Conservation (phyloP, 768 basidiomycete species). For the Cyclocybe aegerita region DNA sequence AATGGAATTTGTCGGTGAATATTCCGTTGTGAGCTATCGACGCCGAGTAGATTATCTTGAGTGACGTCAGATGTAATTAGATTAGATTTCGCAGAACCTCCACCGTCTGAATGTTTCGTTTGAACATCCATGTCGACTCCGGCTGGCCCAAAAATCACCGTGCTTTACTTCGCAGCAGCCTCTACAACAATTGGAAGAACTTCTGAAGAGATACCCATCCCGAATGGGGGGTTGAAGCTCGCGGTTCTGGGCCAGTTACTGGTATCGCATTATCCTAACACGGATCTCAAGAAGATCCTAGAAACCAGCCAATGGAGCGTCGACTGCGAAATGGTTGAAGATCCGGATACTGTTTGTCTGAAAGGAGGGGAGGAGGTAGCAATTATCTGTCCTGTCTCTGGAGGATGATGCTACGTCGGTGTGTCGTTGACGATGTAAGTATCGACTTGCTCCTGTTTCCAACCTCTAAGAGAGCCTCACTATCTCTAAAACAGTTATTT, state of each 20-base stretch:
- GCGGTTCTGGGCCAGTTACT: slow-evolving; percentile 51
- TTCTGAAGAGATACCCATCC: slow-evolving; percentile 52
- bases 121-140: slow-evolving; percentile 20
- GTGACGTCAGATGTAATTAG: too few relatives aligned
- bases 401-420: slow-evolving; percentile 48
- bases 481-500: too few relatives aligned
- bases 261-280: slow-evolving; percentile 51
- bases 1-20: too few relatives aligned
- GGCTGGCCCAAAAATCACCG: slow-evolving; percentile 30
- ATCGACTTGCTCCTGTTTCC: slow-evolving; percentile 21
- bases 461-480: too few relatives aligned
- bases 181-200: slow-evolving; percentile 67
- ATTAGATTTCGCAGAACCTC: neutral
- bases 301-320: slow-evolving; percentile 75
- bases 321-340: slow-evolving; percentile 75
- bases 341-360: slow-evolving; percentile 46
- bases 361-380: slow-evolving; percentile 77
- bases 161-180: slow-evolving; percentile 64
- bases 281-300: slow-evolving; percentile 52
- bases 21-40: too few relatives aligned
- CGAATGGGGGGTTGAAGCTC: slow-evolving; percentile 44
- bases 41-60: too few relatives aligned
- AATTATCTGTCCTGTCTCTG: slow-evolving; percentile 81
- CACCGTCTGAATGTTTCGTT: slow-evolving; percentile 1
- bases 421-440: neutral